Base-by-base conservation (phyloP, 306 rosid species). In the Delonix regia region DNA sequence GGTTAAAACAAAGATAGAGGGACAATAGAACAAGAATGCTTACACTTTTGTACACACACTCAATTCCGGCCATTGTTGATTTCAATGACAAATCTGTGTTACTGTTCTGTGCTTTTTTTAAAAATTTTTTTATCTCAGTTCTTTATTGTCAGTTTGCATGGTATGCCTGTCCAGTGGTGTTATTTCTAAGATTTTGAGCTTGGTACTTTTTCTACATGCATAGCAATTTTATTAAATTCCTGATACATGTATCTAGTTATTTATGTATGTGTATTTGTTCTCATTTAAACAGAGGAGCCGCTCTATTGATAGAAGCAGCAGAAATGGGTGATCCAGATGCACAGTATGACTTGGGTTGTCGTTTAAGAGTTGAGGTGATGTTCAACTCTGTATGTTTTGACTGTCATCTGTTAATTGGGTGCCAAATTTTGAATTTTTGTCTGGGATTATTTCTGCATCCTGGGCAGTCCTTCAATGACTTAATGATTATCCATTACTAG, bases 321-420 rank as follows among this genome's bases (percentile, higher is more conserved):
- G 89, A 95, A 47, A 95, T 95, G 97, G 98, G 93, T 49, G 87
- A 92, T 87, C 39, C 90, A 38, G 96, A 95, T 45, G 98, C 99
- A 77, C 98, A 92, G 57, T 92, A 90, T 71, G 98, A 92, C 69
- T 63, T 95, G 71, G 97, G 98, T 69, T 91, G 98, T 85, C 89
- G 80, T 48, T 81, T 95, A 79, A 89, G 99, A 88, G 83, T 88
- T 49, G 94, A 95, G 91, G 98, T 92, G 81, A 77, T 86, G 80
- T 7, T 69, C 63, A 25, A 48, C 48, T 19, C 82, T 69, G 36
- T 48, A 24, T 76, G 16, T 45, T 69, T 67, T 21, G 30, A 62
- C 70, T 39, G 59, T 57, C 42, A 56, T 74, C 18, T n/a, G 41
- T 81, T 22, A 36, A 72, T 59, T 84, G 30, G 49, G 33, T 52